Conservation (phyloP, 2,329 filamentous ascomycete species). For the Juglanconis oblonga region DNA sequence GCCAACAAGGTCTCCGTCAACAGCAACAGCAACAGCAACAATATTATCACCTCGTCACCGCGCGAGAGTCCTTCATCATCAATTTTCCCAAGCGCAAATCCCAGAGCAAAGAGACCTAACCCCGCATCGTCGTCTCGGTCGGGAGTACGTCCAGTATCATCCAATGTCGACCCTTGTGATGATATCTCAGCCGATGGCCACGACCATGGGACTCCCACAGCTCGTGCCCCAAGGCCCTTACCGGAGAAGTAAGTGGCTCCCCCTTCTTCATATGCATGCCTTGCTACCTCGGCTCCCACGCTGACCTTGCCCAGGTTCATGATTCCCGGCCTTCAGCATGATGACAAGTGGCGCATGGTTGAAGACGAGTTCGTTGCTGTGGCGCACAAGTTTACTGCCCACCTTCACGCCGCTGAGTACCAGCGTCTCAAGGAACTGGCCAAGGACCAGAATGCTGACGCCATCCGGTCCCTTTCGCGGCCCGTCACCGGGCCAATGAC, state of each 20-base stretch:
- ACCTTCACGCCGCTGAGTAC: constrained; percentile 77
- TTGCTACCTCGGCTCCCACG: background rate
- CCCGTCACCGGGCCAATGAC: constrained; percentile 45
- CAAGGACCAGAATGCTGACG: constrained; percentile 50
- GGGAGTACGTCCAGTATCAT: background rate
- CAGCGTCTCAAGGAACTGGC: constrained; percentile 60
- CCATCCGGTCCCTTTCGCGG: constrained; percentile 49
- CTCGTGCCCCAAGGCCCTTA: background rate
- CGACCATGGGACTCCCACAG: background rate
- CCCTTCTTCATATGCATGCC: background rate
- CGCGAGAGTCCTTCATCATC: background rate
- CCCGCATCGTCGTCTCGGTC: background rate
- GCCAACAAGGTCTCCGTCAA: background rate
- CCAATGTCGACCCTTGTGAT: too few species aligned
- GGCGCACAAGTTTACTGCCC: constrained; percentile 68
- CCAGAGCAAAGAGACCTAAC: background rate
- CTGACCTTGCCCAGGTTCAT: constrained; percentile 49
- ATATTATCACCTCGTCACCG: background rate
- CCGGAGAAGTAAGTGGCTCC: background rate
- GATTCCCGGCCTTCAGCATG: constrained; percentile 59
- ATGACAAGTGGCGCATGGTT: constrained; percentile 78
- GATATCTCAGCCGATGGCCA: too few species aligned
- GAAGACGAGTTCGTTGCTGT: constrained; percentile 73
- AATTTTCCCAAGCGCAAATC: background rate
- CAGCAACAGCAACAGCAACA: background rate